Evolutionary conservation across 164 flowering plant species (phyloP).

Genomic region (Magnolia sinica): DNA sequence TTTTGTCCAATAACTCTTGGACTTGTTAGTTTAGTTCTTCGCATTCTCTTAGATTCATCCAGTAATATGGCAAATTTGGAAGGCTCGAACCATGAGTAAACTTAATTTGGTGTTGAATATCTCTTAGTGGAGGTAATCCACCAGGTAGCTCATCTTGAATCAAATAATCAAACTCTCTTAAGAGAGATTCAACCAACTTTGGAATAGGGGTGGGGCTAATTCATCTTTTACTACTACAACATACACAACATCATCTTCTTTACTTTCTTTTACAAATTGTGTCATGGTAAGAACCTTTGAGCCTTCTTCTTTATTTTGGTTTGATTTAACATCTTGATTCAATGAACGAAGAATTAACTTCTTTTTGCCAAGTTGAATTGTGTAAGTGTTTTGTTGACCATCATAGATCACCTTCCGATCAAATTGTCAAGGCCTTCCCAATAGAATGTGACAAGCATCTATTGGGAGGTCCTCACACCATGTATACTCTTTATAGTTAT

Average conservation of each 20-base stretch:
- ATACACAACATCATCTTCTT: neutral
- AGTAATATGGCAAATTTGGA: too few relatives aligned
- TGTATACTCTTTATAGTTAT: neutral
- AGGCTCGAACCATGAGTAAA: neutral
- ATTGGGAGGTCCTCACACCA: neutral
- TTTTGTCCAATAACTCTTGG: constrained; percentile 1
- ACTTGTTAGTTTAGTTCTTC: constrained; percentile 4
- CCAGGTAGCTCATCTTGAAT: neutral
- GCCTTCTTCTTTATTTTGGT: neutral
- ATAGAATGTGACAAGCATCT: constrained; percentile 1
- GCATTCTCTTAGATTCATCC: too few relatives aligned
- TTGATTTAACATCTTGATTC: neutral
- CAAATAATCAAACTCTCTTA: too few relatives aligned
- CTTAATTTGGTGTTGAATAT: neutral
- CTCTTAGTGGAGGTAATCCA: constrained; percentile 1
- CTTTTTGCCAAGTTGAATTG: neutral
- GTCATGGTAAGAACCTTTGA: neutral
- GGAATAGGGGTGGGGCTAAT: too few relatives aligned
- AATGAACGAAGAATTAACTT: neutral
- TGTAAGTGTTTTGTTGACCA: neutral
- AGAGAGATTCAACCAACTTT: too few relatives aligned
- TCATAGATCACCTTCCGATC: neutral
- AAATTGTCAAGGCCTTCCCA: neutral
- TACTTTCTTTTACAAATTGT: neutral
- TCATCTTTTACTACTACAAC: neutral